Evolutionary conservation across 495 filamentous ascomycete genomes (phyloP).

Genomic region (Lasiosphaeris hirsuta): DNA sequence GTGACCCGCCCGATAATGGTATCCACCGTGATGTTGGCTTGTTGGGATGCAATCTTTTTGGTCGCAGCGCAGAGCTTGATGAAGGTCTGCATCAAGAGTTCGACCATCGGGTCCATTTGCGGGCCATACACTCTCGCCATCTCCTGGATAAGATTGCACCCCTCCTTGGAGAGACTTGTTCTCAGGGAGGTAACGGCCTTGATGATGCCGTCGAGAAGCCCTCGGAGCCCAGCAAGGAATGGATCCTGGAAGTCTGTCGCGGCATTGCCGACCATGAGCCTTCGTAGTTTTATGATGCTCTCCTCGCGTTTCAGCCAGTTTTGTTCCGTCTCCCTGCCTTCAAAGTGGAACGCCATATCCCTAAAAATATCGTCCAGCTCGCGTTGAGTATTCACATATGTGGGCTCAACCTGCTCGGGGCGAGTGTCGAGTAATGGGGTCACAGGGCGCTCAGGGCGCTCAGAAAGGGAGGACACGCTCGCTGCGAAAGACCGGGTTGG

Average conservation of each 20-base stretch:
- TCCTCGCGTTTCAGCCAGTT: conserved; percentile 90
- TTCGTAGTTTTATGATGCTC: conserved; percentile 67
- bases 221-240: conserved; percentile 67
- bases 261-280: conserved; percentile 79
- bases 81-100: conserved; percentile 82
- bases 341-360: conserved; percentile 76
- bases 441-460: conserved; percentile 48
- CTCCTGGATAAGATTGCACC: conserved; percentile 81
- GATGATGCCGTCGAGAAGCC: conserved; percentile 80
- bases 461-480: conserved; percentile 47
- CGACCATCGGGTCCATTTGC: conserved; percentile 81
- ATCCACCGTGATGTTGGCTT: conserved; percentile 72
- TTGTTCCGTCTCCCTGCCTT: conserved; percentile 83
- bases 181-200: conserved; percentile 82
- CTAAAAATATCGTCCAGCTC: conserved; percentile 82
- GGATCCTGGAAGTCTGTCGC: conserved; percentile 67
- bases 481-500: conserved; percentile 39
- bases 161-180: conserved; percentile 83
- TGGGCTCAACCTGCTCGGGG: conserved; percentile 69
- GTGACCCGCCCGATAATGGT: conserved; percentile 72
- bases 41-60: conserved; percentile 84
- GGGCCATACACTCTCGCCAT: conserved; percentile 72
- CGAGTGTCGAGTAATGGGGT: conserved; percentile 55
- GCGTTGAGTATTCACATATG: conserved; percentile 72
- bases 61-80: conserved; percentile 82